These are phyloP conservation scores for Penicillium sp. DNA, from an alignment of 2,329 filamentous ascomycete species.

Conservation along the genomic window DNA sequence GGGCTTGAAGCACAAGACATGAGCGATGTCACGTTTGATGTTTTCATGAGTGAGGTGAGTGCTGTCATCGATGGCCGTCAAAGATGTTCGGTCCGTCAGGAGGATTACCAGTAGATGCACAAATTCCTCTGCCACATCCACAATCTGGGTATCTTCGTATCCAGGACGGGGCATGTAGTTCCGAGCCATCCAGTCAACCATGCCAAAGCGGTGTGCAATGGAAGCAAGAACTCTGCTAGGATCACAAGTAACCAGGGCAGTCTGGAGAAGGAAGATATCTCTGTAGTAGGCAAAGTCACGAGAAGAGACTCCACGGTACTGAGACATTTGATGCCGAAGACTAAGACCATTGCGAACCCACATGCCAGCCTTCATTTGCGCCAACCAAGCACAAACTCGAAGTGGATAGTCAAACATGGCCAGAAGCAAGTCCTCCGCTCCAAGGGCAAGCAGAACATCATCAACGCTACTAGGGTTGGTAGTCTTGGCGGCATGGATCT, in stretches of 20 bases:
- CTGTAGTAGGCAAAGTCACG: constrained; percentile 91
- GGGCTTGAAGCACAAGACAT: constrained; percentile 94
- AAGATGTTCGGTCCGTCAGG: constrained; percentile 79
- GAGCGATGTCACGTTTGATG: constrained; percentile 84
- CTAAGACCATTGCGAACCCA: constrained; percentile 98
- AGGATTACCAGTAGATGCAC: constrained; percentile 88
- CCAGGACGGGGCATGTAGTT: constrained; percentile 71
- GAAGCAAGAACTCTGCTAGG: constrained; percentile 80
- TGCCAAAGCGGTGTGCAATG: constrained; percentile 86
- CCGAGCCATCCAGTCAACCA: constrained; percentile 82
- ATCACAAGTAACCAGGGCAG: constrained; percentile 81
- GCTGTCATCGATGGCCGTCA: constrained; percentile 48
- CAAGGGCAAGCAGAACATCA: constrained; percentile 47
- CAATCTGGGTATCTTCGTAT: constrained; percentile 81
- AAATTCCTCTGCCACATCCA: constrained; percentile 95
- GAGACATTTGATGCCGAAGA: constrained; percentile 88
- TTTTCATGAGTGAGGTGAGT: constrained; percentile 60
- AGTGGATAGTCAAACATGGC: constrained; percentile 90
- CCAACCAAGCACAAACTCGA: constrained; percentile 90
- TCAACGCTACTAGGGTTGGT: constrained; percentile 55
- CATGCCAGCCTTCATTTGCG: constrained; percentile 97
- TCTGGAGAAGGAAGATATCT: constrained; percentile 91
- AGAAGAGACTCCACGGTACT: constrained; percentile 84
- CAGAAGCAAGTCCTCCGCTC: constrained; percentile 75
- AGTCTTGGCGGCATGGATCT: constrained; percentile 63